Conservation (phyloP, 2,329 filamentous ascomycete genomes). For the Fusarium nelsonii region DNA sequence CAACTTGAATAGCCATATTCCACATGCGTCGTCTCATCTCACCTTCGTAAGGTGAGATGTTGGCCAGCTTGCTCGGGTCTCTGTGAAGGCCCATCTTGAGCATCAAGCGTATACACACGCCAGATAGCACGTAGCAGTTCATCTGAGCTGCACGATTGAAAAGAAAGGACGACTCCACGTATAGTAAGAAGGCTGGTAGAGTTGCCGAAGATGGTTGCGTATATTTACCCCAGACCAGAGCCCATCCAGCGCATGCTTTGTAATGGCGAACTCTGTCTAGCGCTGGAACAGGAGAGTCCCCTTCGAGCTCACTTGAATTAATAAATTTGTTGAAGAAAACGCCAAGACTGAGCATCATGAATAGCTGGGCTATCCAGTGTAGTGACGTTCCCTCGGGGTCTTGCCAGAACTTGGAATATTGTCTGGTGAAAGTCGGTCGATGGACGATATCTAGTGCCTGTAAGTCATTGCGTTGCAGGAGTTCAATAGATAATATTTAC, state of each 20-base stretch:
- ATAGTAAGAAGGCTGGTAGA: constrained; percentile 64
- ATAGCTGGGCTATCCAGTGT: constrained; percentile 65
- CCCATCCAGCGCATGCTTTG: constrained; percentile 64
- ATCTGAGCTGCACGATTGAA: constrained; percentile 64
- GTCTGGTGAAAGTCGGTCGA: constrained; percentile 63
- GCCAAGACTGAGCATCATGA: constrained; percentile 60
- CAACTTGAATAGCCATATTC: constrained; percentile 69
- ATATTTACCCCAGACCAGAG: constrained; percentile 64
- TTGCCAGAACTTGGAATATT: constrained; percentile 64
- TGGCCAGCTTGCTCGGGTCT: constrained; percentile 64
- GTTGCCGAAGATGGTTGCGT: constrained; percentile 62
- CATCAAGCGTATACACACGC: constrained; percentile 65
- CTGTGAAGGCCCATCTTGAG: constrained; percentile 71
- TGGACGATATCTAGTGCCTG: constrained; percentile 62
- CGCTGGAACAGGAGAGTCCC: constrained; percentile 55
- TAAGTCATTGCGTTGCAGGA: constrained; percentile 3
- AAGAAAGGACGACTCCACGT: constrained; percentile 66
- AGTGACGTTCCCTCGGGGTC: constrained; percentile 55
- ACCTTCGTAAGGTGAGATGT: constrained; percentile 64
- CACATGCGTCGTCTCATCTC: constrained; percentile 68
- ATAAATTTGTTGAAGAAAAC: constrained; percentile 60
- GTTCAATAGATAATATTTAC: constrained; percentile 51
- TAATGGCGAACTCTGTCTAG: constrained; percentile 62
- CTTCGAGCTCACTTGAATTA: constrained; percentile 59
- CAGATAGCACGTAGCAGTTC: constrained; percentile 66